Conservation (phyloP, 768 basidiomycete genomes). For the Naganishia onofrii region DNA sequence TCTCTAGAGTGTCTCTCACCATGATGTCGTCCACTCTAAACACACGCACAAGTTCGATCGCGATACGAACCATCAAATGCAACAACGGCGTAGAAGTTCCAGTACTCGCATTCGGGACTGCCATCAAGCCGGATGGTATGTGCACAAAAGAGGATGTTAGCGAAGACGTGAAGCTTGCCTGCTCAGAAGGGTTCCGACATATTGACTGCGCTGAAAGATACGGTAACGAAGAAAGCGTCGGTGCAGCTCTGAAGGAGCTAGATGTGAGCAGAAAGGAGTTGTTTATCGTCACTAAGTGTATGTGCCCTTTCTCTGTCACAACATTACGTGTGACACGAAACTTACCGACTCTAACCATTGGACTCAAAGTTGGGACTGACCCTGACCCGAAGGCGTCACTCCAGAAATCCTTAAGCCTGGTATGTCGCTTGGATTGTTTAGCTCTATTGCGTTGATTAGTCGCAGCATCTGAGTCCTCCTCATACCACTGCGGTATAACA, state of each 20-base stretch:
- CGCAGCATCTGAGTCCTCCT: not conserved
- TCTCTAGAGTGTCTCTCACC: not conserved
- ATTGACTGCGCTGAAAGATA: constrained; percentile 37
- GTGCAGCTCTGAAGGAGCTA: constrained; percentile 42
- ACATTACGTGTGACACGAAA: constrained; percentile 33
- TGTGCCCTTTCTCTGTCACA: constrained; percentile 1
- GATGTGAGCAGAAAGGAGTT: constrained; percentile 51
- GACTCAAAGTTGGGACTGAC: not conserved
- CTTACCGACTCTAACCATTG: constrained; percentile 50
- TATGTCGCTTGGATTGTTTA: constrained; percentile 44
- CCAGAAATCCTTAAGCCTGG: not conserved
- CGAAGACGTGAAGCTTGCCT: constrained; percentile 11
- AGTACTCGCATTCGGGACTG: too few relatives aligned
- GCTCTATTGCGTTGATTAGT: not conserved
- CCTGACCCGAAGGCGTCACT: not conserved
- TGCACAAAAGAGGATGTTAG: not conserved
- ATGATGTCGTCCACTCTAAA: not conserved
- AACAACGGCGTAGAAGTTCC: constrained; percentile 38
- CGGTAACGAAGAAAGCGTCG: constrained; percentile 46
- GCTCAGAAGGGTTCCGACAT: constrained; percentile 3
- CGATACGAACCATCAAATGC: constrained; percentile 26
- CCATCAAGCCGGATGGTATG: constrained; percentile 36
- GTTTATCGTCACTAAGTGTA: constrained; percentile 58
- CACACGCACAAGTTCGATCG: too few relatives aligned
- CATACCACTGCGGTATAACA: constrained; percentile 14